phyloP scores from a whole-genome alignment of 1,284 basidiomycete species.

The Fereydounia khargensis region DNA sequence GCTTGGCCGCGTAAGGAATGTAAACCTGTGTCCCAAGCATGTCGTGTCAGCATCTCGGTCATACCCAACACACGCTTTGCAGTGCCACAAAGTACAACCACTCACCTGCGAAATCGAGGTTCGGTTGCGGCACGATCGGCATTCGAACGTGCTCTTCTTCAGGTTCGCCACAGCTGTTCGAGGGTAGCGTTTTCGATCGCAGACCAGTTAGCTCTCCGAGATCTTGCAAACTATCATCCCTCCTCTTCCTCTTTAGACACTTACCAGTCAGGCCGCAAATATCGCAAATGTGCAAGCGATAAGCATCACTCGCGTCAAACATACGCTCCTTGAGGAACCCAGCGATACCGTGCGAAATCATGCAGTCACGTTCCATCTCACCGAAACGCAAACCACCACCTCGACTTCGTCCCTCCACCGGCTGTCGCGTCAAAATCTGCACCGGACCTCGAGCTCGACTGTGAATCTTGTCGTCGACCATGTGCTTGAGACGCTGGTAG shows the following conservation, averaged over 20 bases:
- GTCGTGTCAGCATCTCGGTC: too few relatives aligned
- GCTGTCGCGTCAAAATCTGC: constrained; percentile 90
- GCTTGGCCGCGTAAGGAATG: constrained; percentile 96
- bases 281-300: constrained; percentile 93
- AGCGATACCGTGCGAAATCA: constrained; percentile 96
- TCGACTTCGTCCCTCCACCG: constrained; percentile 97
- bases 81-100: too few relatives aligned
- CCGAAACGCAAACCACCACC: constrained; percentile 99
- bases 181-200: constrained; percentile 1
- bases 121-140: constrained; percentile 52
- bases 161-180: constrained; percentile 34
- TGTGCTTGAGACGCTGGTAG: constrained; percentile 67
- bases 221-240: too few relatives aligned
- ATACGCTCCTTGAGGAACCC: constrained; percentile 91
- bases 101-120: constrained; percentile 56
- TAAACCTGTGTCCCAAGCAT: too few relatives aligned
- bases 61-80: too few relatives aligned
- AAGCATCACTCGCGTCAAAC: constrained; percentile 88
- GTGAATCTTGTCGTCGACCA: constrained; percentile 98
- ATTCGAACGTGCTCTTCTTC: constrained; percentile 54
- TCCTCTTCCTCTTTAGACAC: constrained; percentile 6
- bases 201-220: too few relatives aligned
- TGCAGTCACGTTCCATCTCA: constrained; percentile 98
- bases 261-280: constrained; percentile 71
- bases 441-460: constrained; percentile 96